A percentile compares a stretch with the other conserved stretches of the same genome.
Evolutionary conservation across 306 rosid genomes (phyloP).

Genomic region (Lathyrus tuberosus): DNA sequence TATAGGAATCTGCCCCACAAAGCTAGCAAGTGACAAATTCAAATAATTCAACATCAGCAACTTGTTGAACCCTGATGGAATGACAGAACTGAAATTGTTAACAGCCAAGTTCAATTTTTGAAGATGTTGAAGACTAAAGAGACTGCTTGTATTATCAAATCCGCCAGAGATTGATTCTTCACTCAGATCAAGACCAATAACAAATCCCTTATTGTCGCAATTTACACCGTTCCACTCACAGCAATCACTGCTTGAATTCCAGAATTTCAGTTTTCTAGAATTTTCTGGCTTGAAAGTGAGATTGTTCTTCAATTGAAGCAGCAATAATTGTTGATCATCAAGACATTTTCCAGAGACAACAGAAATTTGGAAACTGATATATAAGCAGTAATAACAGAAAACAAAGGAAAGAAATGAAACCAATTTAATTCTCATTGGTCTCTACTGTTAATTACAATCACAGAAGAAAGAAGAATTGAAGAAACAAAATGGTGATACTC

Average conservation of each 20-base stretch:
- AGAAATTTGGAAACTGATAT: constrained; percentile 21
- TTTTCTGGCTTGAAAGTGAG: not conserved
- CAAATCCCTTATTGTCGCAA: constrained; percentile 38
- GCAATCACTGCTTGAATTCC: constrained; percentile 45
- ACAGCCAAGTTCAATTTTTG: constrained; percentile 37
- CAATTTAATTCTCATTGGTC: constrained; percentile 44
- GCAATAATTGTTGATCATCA: constrained; percentile 44
- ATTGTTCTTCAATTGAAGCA: constrained; percentile 50
- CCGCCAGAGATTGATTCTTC: constrained; percentile 41
- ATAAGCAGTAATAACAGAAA: constrained; percentile 17
- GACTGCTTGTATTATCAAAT: constrained; percentile 35
- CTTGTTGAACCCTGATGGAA: constrained; percentile 46
- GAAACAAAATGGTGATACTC: constrained; percentile 1
- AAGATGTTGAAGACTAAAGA: constrained; percentile 44
- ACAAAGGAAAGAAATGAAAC: constrained; percentile 41
- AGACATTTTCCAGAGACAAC: constrained; percentile 45
- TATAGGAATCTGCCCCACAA: constrained; percentile 45
- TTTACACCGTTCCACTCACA: constrained; percentile 59
- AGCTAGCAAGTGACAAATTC: constrained; percentile 46
- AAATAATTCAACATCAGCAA: constrained; percentile 39
- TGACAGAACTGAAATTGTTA: constrained; percentile 24
- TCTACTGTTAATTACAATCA: constrained; percentile 14
- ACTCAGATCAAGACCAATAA: constrained; percentile 45
- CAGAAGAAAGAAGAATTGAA: constrained; percentile 21
- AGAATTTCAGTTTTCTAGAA: constrained; percentile 40